A percentile compares a stretch with the other conserved stretches of the same genome.
phyloP scores from a whole-genome alignment of 192 early-diverging fungal genomes.

The Coemansia sp. region DNA sequence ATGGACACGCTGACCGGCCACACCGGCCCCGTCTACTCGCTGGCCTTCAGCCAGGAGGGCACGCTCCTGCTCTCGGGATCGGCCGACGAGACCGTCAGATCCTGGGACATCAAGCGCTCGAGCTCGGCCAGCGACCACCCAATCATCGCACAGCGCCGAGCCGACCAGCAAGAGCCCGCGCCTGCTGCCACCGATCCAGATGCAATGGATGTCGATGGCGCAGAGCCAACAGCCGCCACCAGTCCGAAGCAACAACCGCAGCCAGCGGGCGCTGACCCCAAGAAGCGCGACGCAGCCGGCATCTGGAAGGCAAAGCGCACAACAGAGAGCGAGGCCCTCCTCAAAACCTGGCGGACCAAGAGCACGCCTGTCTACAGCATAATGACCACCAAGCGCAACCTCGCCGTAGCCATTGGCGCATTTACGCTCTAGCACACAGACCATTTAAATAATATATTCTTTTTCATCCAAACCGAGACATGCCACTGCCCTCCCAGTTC shows the following conservation, averaged over 20 bases:
- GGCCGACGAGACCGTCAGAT: slow-evolving; percentile 86
- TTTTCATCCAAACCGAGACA: slow-evolving; percentile 40
- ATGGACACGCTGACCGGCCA: slow-evolving; percentile 90
- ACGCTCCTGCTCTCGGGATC: slow-evolving; percentile 82
- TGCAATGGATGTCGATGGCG: background rate
- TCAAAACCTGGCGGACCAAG: slow-evolving; percentile 87
- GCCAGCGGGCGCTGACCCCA: slow-evolving; percentile 18
- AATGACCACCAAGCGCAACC: slow-evolving; percentile 83
- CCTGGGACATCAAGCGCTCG: slow-evolving; percentile 84
- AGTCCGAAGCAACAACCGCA: slow-evolving; percentile 11
- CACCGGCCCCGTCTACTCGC: slow-evolving; percentile 78
- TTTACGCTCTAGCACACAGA: slow-evolving; percentile 47
- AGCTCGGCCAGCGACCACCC: slow-evolving; percentile 50
- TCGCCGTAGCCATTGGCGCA: slow-evolving; percentile 84
- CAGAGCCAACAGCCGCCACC: background rate
- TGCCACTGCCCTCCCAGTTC: slow-evolving; percentile 45
- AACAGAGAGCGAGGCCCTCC: slow-evolving; percentile 60
- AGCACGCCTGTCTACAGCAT: slow-evolving; percentile 88
- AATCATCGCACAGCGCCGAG: slow-evolving; percentile 34
- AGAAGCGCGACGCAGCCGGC: slow-evolving; percentile 56
- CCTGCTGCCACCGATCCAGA: slow-evolving; percentile 34
- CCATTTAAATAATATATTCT: background rate
- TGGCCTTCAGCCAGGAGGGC: slow-evolving; percentile 85
- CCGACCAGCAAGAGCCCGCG: slow-evolving; percentile 9
- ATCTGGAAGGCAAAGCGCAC: slow-evolving; percentile 53